Base-by-base conservation (phyloP, 371 early-diverging fungal species). In the Syncephalis plumigaleata region DNA sequence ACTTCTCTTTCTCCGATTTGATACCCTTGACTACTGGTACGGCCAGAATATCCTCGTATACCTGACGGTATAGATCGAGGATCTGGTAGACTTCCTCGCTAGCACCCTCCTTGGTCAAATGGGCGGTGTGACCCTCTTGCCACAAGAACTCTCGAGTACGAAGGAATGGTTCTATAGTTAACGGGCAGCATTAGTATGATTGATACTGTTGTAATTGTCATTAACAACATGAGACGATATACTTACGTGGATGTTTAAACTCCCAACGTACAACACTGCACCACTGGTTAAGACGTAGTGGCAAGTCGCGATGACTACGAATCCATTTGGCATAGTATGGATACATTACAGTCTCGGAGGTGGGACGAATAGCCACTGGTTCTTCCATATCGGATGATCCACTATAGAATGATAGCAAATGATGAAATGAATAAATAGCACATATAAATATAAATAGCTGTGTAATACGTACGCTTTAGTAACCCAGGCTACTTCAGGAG, bases 111-210 rank as follows among this genome's bases (percentile, higher is more conserved):
- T 87, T 77, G 39, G 82, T 90, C 50, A 93, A 75, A 60, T 91
- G 90, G n/a, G 98, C 99, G 26, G 98, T 97, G 72, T 99, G 99
- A 43, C 99, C 99, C 68, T 99, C 99, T 67, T 99, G 99, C 99
- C 99, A 99, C 56, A 99, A 72, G 75, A 99, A 99, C 73, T 99
- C 99, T 58, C 99, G 86, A 17, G 99, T 98, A 54, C 99, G 80
- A 51, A 99, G 70, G 79, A 99, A 99, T 44, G 99, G 99, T 66
- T 96, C 77, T 79, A 55, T 13, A 44, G n/a, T 3, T 3, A 9
- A 42, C 42, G n/a, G n/a, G n/a, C n/a, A n/a, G n/a, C n/a, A n/a
- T n/a, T n/a, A n/a, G n/a, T n/a, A n/a, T n/a, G n/a, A n/a, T n/a
- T n/a, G n/a, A n/a, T n/a, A n/a, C n/a, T n/a, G n/a, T n/a, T n/a